Base-by-base conservation (phyloP, 2,329 filamentous ascomycete genomes). In the Hypoxylon sp. region DNA sequence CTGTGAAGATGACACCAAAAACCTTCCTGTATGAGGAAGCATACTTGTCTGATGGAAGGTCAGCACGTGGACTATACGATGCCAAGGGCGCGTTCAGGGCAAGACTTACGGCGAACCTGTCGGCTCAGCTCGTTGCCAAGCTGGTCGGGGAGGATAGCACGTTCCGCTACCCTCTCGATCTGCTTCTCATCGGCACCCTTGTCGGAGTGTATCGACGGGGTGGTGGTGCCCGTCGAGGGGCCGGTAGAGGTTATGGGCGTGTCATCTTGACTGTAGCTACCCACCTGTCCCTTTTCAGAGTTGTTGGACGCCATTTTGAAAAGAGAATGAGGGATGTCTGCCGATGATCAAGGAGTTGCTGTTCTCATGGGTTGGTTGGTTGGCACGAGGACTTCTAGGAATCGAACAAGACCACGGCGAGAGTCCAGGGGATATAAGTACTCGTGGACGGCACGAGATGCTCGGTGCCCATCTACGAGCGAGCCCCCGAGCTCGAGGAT, bases 1-100 rank as follows among this genome's bases (percentile, higher is more conserved):
- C 67, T 20, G 84, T 66, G 57, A 82, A 79, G 38, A 84, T 76
- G 2, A 82, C 54, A 23, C 80, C 79, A 69, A 87, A 86, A 11
- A 87, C 78, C 4, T 81, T 79, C 17, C 84, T 78, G 64, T 87
- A 87, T 10, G 66, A 67, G 11, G 66, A 69, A 23, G 68, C 68
- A 46, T 70, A 70, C 61, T 69, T 67, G 50, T 69, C 68, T 69
- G 26, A 5, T 40, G 10, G 13, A 10, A 9, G 4, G 29, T 67
- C 45, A 67, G 60, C 43, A 37, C 18, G 23, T 20, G 38, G 26
- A 8, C 23, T 37, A 35, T 15, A 24, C 8, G 48, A 8, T 5
- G 17, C 26, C 7, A 33, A 33, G 31, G 31, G 17, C 11, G 6
- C 10, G 9, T 23, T 18, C 1, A 7, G 26, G 26, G n/a, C 3